Evolutionary conservation across 202 grass and related monocot genomes (phyloP).

Genomic region (Elaeis oleifera): DNA sequence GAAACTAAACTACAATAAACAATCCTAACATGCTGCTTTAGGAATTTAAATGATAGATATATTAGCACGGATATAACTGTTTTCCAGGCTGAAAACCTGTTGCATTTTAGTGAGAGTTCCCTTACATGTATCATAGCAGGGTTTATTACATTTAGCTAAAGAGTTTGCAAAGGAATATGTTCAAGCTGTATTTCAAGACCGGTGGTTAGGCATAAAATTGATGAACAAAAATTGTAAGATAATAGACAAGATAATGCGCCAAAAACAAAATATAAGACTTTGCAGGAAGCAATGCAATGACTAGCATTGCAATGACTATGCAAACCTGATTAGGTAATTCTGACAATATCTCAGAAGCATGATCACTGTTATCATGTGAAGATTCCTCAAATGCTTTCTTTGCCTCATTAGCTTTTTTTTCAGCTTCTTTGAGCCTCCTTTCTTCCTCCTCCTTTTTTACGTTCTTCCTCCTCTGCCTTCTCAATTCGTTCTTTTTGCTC

Average conservation of each 20-base stretch:
- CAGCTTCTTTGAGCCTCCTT: conserved; percentile 73
- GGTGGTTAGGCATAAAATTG: no score
- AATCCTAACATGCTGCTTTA: no score
- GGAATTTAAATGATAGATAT: no score
- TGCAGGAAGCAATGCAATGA: conserved; percentile 5
- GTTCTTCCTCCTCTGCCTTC: conserved; percentile 82
- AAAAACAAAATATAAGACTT: conserved; percentile 18
- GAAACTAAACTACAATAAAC: no score
- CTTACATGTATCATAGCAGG: no score
- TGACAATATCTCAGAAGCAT: conserved; percentile 24
- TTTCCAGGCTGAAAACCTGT: no score
- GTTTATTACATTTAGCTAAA: no score
- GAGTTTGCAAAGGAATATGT: no score
- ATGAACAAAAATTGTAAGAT: no score
- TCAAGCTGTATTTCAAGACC: no score
- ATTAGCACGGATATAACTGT: no score
- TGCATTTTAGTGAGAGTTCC: no score
- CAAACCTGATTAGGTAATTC: conserved; percentile 58
- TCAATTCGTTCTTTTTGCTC: conserved; percentile 92
- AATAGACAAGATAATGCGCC: conserved; percentile 3
- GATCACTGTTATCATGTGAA: conserved; percentile 32
- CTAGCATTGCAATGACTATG: not conserved
- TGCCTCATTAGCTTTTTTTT: conserved; percentile 39
- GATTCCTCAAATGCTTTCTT: conserved; percentile 43
- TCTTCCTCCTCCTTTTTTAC: conserved; percentile 73